Percentiles rank a stretch among this genome's conserved stretches.
Conservation (phyloP, 2,329 filamentous ascomycete genomes). For the Colletotrichum shisoi region DNA sequence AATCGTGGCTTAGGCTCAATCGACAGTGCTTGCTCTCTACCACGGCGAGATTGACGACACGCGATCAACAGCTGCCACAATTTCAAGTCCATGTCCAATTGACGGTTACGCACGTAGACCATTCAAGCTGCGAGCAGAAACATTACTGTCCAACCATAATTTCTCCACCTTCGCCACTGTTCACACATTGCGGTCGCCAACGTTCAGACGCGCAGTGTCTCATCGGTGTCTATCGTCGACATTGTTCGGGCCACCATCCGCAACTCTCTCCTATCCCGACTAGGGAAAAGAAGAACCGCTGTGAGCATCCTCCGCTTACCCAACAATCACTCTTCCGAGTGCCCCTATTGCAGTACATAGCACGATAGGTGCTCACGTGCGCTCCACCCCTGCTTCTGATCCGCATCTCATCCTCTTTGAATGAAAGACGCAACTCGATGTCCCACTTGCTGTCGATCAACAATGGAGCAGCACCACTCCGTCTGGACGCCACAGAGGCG, state of each 20-base stretch:
- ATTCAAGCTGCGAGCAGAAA: too few relatives aligned
- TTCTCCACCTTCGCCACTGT: constrained; percentile 14
- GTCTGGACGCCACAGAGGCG: constrained; percentile 1
- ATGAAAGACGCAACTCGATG: constrained; percentile 27
- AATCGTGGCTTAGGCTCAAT: constrained; percentile 23
- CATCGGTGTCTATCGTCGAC: constrained; percentile 25
- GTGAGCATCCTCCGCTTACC: constrained; percentile 30
- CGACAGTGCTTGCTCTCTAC: constrained; percentile 21
- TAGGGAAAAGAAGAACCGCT: constrained; percentile 20
- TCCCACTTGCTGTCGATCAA: neutral
- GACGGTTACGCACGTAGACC: neutral
- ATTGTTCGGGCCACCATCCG: constrained; percentile 29
- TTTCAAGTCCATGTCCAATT: neutral
- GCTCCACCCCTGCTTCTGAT: constrained; percentile 3
- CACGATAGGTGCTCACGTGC: constrained; percentile 6
- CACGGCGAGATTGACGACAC: constrained; percentile 14
- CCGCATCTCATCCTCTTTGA: constrained; percentile 15
- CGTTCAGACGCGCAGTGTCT: constrained; percentile 39
- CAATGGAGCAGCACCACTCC: neutral
- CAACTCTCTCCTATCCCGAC: constrained; percentile 25
- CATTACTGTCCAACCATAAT: neutral
- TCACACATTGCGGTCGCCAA: constrained; percentile 22
- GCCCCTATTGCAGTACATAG: constrained; percentile 4
- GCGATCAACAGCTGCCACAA: neutral
- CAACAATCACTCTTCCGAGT: constrained; percentile 20